Base-by-base conservation (phyloP, 208 protist genomes). In the Trypanosoma rangeli region DNA sequence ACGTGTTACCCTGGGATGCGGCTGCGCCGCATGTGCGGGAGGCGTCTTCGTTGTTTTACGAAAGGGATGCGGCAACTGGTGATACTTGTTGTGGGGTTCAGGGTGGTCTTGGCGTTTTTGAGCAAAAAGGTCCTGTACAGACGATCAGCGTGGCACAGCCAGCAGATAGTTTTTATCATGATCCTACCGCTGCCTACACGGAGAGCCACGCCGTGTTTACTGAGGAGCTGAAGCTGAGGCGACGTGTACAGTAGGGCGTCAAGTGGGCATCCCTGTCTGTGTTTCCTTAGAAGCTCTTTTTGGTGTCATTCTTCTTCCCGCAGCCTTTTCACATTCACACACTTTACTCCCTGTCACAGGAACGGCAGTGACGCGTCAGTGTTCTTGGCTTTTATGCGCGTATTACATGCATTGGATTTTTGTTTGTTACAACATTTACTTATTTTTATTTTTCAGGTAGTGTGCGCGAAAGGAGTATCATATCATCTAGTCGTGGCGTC, bases 161-260 rank as follows among this genome's bases (percentile, higher is more conserved):
- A 24, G 83, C 90, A 0, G 91, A 96, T 35, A 93, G 84, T 48
- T 96, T 85, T 64, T 96, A 77, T 67, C 83, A 92, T 68, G 88
- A 92, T 49, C 87, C 87, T 9, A 84, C 77, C 10, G 86, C 90
- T 31, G 74, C 79, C 29, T 96, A 94, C 82, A 93, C 86, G 9
- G 91, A 96, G 71, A 69, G 88, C 18, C 86, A 94, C 63, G 84
- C 86, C 0, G 82, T 96, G 42, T 95, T 91, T 63, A 95, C 90
- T 33, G 86, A 92, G 80, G 82, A 92, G 52, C 55, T 92, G 39
- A 93, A 90, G 68, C 33, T 92, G 29, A 83, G 74, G 33, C 54
- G 79, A 20, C 57, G 72, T 28, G 66, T 70, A 29, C 49, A 33
- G 64, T 66, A 63, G 52, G 4, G 33, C 22, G 24, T 0, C 28